phyloP scores from a whole-genome alignment of 176 grass and related monocot genomes.

The Bromus sterilis region DNA sequence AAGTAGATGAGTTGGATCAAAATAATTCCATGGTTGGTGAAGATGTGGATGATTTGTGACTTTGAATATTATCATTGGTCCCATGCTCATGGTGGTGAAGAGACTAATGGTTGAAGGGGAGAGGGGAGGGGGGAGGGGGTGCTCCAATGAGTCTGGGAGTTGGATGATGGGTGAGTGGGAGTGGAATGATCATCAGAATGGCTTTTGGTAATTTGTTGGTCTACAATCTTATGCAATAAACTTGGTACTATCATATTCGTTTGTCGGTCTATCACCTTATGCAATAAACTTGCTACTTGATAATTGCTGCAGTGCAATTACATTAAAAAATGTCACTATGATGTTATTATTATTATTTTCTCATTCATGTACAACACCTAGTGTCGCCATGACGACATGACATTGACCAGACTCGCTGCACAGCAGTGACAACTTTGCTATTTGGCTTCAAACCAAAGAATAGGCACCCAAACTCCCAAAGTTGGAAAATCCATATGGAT shows the following conservation, averaged over 20 bases:
- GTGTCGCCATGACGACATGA: too few relatives aligned
- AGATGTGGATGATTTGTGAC: background rate
- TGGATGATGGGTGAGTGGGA: background rate
- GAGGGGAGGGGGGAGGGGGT: too few relatives aligned
- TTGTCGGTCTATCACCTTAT: background rate
- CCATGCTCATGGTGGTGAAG: background rate
- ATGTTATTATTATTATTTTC: too few relatives aligned
- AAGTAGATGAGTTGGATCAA: background rate
- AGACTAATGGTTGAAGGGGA: background rate
- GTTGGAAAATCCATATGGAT: too few relatives aligned
- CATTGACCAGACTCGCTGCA: too few relatives aligned
- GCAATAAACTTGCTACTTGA: background rate
- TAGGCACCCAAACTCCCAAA: too few relatives aligned
- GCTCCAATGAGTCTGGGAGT: background rate
- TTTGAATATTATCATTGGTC: background rate
- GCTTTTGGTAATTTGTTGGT: background rate
- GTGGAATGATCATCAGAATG: background rate
- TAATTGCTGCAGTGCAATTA: background rate
- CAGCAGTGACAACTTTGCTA: too few relatives aligned
- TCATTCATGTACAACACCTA: too few relatives aligned
- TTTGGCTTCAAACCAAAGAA: too few relatives aligned
- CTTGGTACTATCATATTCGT: background rate
- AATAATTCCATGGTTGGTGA: background rate
- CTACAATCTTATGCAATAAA: too few relatives aligned
- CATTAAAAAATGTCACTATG: background rate